Evolutionary conservation across 495 filamentous ascomycete species (phyloP).

Genomic region (Neohortaea acidophila): DNA sequence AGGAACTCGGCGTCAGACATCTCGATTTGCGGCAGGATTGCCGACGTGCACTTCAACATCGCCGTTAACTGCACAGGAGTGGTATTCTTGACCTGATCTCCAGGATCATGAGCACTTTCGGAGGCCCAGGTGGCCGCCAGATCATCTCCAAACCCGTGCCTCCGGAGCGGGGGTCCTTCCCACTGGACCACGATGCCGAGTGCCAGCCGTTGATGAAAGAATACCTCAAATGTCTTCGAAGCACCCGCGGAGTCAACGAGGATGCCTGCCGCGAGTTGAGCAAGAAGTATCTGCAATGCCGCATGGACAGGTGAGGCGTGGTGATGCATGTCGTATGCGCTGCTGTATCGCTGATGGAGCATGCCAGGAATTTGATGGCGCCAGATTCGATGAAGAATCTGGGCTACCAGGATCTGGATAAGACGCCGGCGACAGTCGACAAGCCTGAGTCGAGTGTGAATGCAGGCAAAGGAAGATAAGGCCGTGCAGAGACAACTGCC

Average conservation of each 20-base stretch:
- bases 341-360: no score
- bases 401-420: conserved; percentile 47
- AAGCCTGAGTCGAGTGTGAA: not conserved
- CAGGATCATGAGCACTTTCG: conserved; percentile 38
- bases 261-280: conserved; percentile 68
- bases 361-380: conserved; percentile 77
- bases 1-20: no score
- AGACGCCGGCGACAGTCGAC: not conserved
- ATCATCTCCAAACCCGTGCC: conserved; percentile 58
- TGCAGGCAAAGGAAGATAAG: not conserved
- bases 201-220: conserved; percentile 74
- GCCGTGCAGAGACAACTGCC: no score
- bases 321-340: not conserved
- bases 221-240: conserved; percentile 76
- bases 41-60: no score
- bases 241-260: conserved; percentile 66
- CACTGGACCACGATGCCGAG: conserved; percentile 91
- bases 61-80: no score
- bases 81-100: no score
- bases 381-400: conserved; percentile 86
- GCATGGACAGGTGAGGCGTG: conserved; percentile 76
- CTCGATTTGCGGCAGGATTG: no score
- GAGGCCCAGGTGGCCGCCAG: conserved; percentile 58
- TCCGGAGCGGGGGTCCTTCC: conserved; percentile 92
- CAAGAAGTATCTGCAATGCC: conserved; percentile 74